Conservation (phyloP, 225 moss, liverwort and hornwort species). For the Straminergon stramineum region DNA sequence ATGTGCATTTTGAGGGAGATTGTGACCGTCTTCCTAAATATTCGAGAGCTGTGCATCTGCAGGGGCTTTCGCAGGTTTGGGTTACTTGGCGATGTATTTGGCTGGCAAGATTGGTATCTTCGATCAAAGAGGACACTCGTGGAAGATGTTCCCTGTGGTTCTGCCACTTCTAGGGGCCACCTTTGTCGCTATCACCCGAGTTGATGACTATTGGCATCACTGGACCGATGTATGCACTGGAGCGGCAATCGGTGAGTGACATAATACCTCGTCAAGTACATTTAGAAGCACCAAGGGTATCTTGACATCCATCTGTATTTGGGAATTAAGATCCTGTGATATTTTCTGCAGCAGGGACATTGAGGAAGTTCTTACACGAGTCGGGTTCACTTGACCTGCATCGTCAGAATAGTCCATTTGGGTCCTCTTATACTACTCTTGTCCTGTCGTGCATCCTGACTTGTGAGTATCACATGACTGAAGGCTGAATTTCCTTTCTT, state of each 20-base stretch:
- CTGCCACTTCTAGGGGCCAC: constrained; percentile 31
- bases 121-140: constrained; percentile 55
- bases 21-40: neutral
- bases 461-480: neutral
- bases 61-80: constrained; percentile 85
- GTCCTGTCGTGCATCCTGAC: neutral
- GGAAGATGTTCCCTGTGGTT: constrained; percentile 36
- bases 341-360: neutral
- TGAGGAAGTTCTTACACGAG: neutral
- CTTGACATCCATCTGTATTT: neutral
- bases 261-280: neutral
- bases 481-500: neutral
- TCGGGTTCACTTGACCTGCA: neutral
- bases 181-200: constrained; percentile 31
- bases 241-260: constrained; percentile 30
- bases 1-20: neutral
- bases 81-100: constrained; percentile 73
- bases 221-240: constrained; percentile 43
- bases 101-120: constrained; percentile 66
- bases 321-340: neutral
- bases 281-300: neutral
- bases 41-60: constrained; percentile 1
- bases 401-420: neutral
- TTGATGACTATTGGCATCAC: constrained; percentile 50
- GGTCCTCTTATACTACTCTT: neutral